phyloP scores from a whole-genome alignment of 768 basidiomycete species.

The Infundibulicybe gibba region DNA sequence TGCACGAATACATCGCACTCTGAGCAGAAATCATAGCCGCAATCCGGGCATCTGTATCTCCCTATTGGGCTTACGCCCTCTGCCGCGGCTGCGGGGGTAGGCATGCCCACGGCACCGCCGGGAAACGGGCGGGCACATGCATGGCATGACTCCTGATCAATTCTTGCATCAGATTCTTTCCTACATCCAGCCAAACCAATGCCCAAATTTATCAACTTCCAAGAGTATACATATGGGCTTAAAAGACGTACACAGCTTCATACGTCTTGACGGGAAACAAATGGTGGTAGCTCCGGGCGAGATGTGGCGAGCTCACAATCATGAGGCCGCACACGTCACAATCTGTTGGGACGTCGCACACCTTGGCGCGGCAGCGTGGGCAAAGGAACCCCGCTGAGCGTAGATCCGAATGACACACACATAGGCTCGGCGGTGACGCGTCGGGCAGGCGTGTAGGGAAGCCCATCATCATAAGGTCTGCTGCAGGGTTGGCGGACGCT shows the following conservation, averaged over 20 bases:
- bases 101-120: slow-evolving; percentile 17
- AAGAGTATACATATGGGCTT: no score
- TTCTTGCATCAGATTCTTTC: slow-evolving; percentile 23
- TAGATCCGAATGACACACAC: slow-evolving; percentile 91
- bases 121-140: slow-evolving; percentile 76
- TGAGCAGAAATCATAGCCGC: slow-evolving; percentile 83
- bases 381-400: slow-evolving; percentile 94
- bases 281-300: slow-evolving; percentile 94
- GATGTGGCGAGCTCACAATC: slow-evolving; percentile 96
- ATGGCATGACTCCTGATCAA: slow-evolving; percentile 46
- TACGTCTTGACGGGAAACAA: slow-evolving; percentile 93
- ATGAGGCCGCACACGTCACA: slow-evolving; percentile 96
- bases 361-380: slow-evolving; percentile 87
- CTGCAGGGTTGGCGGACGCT: slow-evolving; percentile 50
- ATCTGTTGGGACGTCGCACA: slow-evolving; percentile 98
- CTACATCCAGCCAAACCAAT: slow-evolving; percentile 8
- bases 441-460: slow-evolving; percentile 92
- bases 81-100: slow-evolving; percentile 28
- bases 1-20: slow-evolving; percentile 98
- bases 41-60: slow-evolving; percentile 87
- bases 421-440: slow-evolving; percentile 77
- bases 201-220: background rate
- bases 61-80: slow-evolving; percentile 83
- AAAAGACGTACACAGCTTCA: slow-evolving; percentile 65
- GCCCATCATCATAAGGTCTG: slow-evolving; percentile 99